Evolutionary conservation across 257 asterid species (phyloP).

Genomic region (Ligustrum vulgare): DNA sequence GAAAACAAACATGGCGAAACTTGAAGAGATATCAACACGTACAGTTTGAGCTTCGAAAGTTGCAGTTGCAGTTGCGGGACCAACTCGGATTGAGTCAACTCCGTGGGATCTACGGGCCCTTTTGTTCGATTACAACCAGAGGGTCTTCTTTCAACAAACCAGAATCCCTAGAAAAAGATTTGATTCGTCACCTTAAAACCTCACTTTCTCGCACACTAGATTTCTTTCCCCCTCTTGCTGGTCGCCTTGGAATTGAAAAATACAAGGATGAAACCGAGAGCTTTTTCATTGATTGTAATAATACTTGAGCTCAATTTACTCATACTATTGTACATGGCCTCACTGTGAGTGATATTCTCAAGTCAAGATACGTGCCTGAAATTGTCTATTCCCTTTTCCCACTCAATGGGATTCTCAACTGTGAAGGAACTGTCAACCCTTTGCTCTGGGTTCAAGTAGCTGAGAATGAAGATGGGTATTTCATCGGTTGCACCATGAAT

Average conservation of each 20-base stretch:
- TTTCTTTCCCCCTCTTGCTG: slow-evolving; percentile 58
- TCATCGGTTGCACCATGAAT: slow-evolving; percentile 41
- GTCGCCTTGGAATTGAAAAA: slow-evolving; percentile 37
- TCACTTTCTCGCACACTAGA: slow-evolving; percentile 45
- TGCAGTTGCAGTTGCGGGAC: neutral
- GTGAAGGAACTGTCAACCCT: slow-evolving; percentile 41
- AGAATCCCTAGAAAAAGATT: neutral
- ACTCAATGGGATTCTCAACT: slow-evolving; percentile 35
- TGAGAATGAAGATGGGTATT: slow-evolving; percentile 39
- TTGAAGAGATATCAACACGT: slow-evolving; percentile 23
- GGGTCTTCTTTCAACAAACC: slow-evolving; percentile 44
- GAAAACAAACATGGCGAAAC: slow-evolving; percentile 17
- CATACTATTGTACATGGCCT: slow-evolving; percentile 32
- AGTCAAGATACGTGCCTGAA: slow-evolving; percentile 22
- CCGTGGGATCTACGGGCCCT: slow-evolving; percentile 33
- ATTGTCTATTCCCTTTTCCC: slow-evolving; percentile 36
- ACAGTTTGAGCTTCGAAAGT: slow-evolving; percentile 12
- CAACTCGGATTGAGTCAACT: slow-evolving; percentile 19
- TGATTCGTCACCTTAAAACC: slow-evolving; percentile 34
- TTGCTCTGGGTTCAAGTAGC: slow-evolving; percentile 45
- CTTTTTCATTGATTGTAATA: slow-evolving; percentile 42
- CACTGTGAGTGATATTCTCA: slow-evolving; percentile 27
- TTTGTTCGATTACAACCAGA: slow-evolving; percentile 20
- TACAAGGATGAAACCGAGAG: slow-evolving; percentile 19
- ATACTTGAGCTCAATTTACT: slow-evolving; percentile 36